Evolutionary conservation across 305 asterid genomes (phyloP).

Genomic region (Plantago coronopus): DNA sequence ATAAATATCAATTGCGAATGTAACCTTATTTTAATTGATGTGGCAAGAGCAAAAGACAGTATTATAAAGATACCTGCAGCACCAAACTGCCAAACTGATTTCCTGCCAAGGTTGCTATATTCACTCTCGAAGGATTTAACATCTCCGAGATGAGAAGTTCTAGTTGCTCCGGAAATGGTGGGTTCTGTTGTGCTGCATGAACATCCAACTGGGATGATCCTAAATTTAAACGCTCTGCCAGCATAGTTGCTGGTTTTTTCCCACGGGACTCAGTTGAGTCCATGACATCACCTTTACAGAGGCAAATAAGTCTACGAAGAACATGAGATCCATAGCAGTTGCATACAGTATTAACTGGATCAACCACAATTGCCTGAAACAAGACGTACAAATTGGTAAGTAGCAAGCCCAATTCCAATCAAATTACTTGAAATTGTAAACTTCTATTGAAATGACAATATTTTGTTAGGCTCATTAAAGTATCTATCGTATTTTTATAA

Average conservation of each 20-base stretch:
- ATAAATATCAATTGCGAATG: too few relatives aligned
- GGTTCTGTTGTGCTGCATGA: constrained; percentile 35
- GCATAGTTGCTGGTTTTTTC: constrained; percentile 55
- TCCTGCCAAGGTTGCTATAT: constrained; percentile 48
- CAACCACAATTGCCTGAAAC: constrained; percentile 56
- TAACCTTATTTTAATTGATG: not conserved
- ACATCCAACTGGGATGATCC: constrained; percentile 42
- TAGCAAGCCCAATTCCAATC: not conserved
- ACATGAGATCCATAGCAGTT: constrained; percentile 95
- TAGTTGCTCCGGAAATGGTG: constrained; percentile 61
- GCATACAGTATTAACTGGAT: constrained; percentile 78
- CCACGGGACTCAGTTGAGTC: constrained; percentile 68
- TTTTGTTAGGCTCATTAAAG: constrained; percentile 7
- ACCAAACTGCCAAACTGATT: constrained; percentile 88
- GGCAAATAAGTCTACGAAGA: constrained; percentile 80
- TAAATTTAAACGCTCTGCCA: constrained; percentile 72
- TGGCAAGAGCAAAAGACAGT: constrained; percentile 7
- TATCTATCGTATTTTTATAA: constrained; percentile 3
- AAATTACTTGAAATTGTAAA: too few relatives aligned
- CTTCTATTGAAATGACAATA: not conserved
- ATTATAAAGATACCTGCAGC: constrained; percentile 61
- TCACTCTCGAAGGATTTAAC: constrained; percentile 49
- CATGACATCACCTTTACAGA: constrained; percentile 76
- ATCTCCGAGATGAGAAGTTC: constrained; percentile 59
- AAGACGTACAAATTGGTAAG: constrained; percentile 12